phyloP scores from a whole-genome alignment of 2,329 filamentous ascomycete species.

The Teratosphaeriaceae sp. region DNA sequence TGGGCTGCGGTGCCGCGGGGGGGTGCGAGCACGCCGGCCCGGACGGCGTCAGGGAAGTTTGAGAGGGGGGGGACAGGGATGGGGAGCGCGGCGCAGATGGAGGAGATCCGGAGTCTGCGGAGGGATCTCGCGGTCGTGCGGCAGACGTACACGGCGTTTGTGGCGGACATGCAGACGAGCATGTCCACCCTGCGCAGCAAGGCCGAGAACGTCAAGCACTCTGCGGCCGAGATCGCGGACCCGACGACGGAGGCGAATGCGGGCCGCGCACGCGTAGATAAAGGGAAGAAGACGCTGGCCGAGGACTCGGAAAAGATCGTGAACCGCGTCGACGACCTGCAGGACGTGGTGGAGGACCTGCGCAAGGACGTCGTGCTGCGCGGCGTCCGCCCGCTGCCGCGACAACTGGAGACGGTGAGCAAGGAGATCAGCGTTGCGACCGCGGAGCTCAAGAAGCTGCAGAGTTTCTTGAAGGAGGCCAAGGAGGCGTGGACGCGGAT shows the following conservation, averaged over 20 bases:
- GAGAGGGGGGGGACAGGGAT: too few relatives aligned
- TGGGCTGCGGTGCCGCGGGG: slow-evolving; percentile 69
- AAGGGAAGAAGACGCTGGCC: slow-evolving; percentile 79
- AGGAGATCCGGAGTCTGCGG: slow-evolving; percentile 73
- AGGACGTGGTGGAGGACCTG: slow-evolving; percentile 92
- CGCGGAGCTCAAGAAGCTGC: slow-evolving; percentile 87
- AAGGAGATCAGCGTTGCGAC: slow-evolving; percentile 79
- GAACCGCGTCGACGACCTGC: slow-evolving; percentile 89
- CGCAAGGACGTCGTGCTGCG: slow-evolving; percentile 94
- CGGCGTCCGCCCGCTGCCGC: slow-evolving; percentile 82
- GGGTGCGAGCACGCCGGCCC: too few relatives aligned
- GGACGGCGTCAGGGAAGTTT: slow-evolving; percentile 5
- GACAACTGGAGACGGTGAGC: slow-evolving; percentile 81
- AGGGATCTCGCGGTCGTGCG: slow-evolving; percentile 86
- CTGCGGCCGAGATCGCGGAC: slow-evolving; percentile 64
- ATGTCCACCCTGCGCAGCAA: slow-evolving; percentile 80
- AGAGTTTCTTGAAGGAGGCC: slow-evolving; percentile 84
- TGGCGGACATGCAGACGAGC: slow-evolving; percentile 77
- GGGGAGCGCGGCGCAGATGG: too few relatives aligned
- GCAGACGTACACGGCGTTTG: slow-evolving; percentile 89
- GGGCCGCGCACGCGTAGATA: slow-evolving; percentile 79
- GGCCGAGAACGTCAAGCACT: slow-evolving; percentile 72
- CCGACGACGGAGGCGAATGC: slow-evolving; percentile 64
- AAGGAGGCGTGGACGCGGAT: slow-evolving; percentile 99
- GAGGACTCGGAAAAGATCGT: slow-evolving; percentile 87